Base-by-base conservation (phyloP, 192 early-diverging fungal species). In the Coemansia sp. region DNA sequence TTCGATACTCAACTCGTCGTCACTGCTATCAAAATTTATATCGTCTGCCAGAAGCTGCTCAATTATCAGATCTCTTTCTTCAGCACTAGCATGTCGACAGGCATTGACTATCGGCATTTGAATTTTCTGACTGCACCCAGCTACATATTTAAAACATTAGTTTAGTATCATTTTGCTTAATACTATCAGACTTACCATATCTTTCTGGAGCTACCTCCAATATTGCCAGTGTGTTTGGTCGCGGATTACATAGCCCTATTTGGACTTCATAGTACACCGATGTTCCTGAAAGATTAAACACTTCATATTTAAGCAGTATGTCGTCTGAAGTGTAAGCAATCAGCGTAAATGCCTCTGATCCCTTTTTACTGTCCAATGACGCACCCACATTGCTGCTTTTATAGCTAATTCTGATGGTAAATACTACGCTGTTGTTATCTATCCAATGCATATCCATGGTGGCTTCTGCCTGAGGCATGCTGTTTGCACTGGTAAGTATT, bases 161-260 rank as follows among this genome's bases (percentile, higher is more conserved):
- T 1, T 19, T 20, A 30, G 3, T 13, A 4, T 51, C 15, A 19
- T 15, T 6, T 37, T 20, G 3, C 30, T 31, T 35, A 13, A n/a
- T 3, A 5, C 16, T 11, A 6, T 5, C 46, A 3, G 14, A 60
- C 72, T 42, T 75, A 64, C 72, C 72, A 36, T 61, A 44, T 41
- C 14, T 54, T 18, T 57, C 61, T 14, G 72, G 65, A 11, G 72
- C 52, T 2, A 68, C 65, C 18, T 75, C 61, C 18, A 75, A 31
- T 18, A 68, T 16, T 0, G 67, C 65, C 3, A 45, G 45, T 12
- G 65, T 30, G 6, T 49, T 37, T 18, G 60, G 49, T 10, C 7
- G 14, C 0, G 72, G 72, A 35, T 75, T 68, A 40, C 72, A 68
- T 23, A 75, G 46, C 3, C 72, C 72, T 4, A 55, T 42, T 15